phyloP scores from a whole-genome alignment of 1,139 yeast species.

The Saccharomyces hybrid region DNA sequence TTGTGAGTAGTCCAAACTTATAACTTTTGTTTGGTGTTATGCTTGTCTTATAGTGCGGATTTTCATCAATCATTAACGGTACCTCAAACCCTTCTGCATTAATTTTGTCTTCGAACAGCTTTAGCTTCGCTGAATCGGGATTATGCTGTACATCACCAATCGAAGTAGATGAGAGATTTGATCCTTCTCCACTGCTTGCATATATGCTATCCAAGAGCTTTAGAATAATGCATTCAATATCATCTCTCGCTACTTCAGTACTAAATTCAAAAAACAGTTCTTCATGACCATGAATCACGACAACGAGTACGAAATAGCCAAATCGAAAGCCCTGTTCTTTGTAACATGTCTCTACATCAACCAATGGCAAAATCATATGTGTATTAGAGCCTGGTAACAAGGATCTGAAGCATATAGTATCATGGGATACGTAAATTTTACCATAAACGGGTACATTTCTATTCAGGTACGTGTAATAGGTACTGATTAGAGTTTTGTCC shows the following conservation, averaged over 20 bases:
- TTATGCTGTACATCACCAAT: conserved; percentile 37
- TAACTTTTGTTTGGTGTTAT: conserved; percentile 47
- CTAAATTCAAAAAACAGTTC: conserved; percentile 73
- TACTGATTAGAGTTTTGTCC: conserved; percentile 56
- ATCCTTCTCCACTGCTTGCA: conserved; percentile 4
- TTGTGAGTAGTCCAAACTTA: conserved; percentile 67
- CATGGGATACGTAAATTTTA: conserved; percentile 62
- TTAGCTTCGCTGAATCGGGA: conserved; percentile 45
- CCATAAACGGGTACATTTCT: conserved; percentile 77
- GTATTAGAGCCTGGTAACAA: conserved; percentile 72
- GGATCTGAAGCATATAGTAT: conserved; percentile 68
- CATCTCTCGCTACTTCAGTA: conserved; percentile 58
- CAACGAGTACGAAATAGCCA: conserved; percentile 60
- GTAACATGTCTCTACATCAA: conserved; percentile 60
- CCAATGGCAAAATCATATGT: conserved; percentile 77
- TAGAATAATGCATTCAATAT: conserved; percentile 52
- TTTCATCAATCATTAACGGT: conserved; percentile 60
- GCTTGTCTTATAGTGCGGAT: conserved; percentile 48
- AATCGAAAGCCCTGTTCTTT: conserved; percentile 60
- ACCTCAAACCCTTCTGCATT: conserved; percentile 55
- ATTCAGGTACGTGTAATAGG: conserved; percentile 65
- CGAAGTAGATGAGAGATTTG: conserved; percentile 5
- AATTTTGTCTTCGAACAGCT: conserved; percentile 55
- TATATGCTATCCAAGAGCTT: conserved; percentile 43
- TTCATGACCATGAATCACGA: conserved; percentile 66